Evolutionary conservation across 2,329 filamentous ascomycete genomes (phyloP).

Genomic region (Cryphonectria parasitica): DNA sequence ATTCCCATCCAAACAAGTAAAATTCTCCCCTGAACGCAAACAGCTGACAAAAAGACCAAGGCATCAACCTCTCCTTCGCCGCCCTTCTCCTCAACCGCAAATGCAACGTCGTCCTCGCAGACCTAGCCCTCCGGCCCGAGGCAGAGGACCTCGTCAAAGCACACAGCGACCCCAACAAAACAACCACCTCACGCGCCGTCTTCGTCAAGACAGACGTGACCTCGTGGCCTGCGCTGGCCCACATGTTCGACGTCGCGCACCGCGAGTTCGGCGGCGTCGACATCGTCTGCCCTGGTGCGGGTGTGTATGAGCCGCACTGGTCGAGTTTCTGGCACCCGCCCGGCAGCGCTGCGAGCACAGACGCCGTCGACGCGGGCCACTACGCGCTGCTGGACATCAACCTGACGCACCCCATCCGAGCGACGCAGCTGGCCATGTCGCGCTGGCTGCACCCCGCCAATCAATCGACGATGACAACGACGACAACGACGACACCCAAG

Average conservation of each 20-base stretch:
- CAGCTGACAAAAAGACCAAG: constrained; percentile 33
- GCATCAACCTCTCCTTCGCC: constrained; percentile 50
- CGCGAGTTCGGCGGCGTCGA: constrained; percentile 45
- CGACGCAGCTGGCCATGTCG: constrained; percentile 45
- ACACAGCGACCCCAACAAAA: constrained; percentile 29
- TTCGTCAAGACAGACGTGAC: constrained; percentile 52
- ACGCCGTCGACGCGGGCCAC: constrained; percentile 35
- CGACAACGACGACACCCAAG: constrained; percentile 37
- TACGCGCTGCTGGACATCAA: constrained; percentile 47
- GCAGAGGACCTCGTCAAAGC: constrained; percentile 41
- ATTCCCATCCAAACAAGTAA: neutral
- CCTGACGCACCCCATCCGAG: constrained; percentile 46
- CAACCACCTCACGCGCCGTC: constrained; percentile 37
- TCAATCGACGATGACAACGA: constrained; percentile 29
- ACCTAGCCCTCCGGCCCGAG: constrained; percentile 48
- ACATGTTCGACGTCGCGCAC: constrained; percentile 41
- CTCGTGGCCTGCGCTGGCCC: constrained; percentile 43
- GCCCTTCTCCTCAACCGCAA: constrained; percentile 44
- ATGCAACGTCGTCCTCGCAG: constrained; percentile 52
- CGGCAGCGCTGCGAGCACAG: constrained; percentile 40
- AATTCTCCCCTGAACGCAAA: neutral
- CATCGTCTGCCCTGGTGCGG: constrained; percentile 51
- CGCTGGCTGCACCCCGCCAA: constrained; percentile 41
- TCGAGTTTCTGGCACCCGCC: constrained; percentile 49
- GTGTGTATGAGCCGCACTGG: constrained; percentile 51